Base-by-base conservation (phyloP, 1,284 basidiomycete species). In the Rhodotorula glutinis region DNA sequence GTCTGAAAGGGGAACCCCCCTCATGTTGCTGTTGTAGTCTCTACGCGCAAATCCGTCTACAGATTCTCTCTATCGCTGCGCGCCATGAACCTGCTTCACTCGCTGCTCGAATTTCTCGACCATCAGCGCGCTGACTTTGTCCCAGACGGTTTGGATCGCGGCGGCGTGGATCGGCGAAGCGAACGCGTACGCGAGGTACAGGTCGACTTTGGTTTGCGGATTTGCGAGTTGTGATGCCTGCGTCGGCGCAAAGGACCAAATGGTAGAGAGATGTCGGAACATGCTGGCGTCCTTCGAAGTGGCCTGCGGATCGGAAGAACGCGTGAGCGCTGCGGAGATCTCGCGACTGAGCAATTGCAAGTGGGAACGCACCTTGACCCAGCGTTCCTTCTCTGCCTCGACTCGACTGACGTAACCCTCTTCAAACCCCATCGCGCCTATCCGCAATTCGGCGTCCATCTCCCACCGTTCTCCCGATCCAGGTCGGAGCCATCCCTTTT, bases 371-470 rank as follows among this genome's bases (percentile, higher is more conserved):
- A 92, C 94, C 81, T 88, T 83, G 11, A 97, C 92, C 27, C 83
- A 87, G 75, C 87, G 83, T 72, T 85, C 85, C 17, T 91, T 91
- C 58, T 80, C 81, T 74, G 91, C 91, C 13, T 86, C 87, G 52
- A 98, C 94, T 57, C 83, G 82, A 77, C 91, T 94, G 53, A 89
- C 83, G 79, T 97, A 98, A 77, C 86, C 87, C 80, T 98, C 95
- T 70, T 85, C 83, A 76, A 97, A 88, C 10, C 87, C 84, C 71
- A 93, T 85, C 78, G 97, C 98, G 0, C 92, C 92, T 30, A 96
- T 89, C 0, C 86, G 87, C 65, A 98, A 82, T 77, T 97, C 91
- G 14, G 90, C 93, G 51, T 92, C 85, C 81, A 93, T 86, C 53
- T 83, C 75, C 63, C 82, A 83, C 27, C 76, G 78, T 69, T 81